phyloP scores from a whole-genome alignment of 148 eudicot species.

The Chenopodium formosanum region DNA sequence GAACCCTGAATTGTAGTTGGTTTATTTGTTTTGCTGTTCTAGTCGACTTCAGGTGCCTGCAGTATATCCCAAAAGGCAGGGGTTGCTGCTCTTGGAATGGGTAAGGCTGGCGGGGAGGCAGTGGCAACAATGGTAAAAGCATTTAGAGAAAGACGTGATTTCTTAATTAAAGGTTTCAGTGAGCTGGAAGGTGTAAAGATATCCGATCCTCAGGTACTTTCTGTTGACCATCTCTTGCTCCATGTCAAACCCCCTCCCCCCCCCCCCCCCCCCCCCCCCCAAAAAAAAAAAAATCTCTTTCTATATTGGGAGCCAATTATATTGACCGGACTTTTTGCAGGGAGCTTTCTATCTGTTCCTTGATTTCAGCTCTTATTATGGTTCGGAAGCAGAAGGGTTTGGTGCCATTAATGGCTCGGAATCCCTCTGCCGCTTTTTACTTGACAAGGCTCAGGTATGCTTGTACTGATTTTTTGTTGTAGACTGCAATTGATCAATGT shows the following conservation, averaged over 20 bases:
- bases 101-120: constrained; percentile 84
- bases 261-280: no score
- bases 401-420: constrained; percentile 76
- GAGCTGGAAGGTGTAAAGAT: constrained; percentile 84
- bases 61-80: constrained; percentile 90
- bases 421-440: constrained; percentile 81
- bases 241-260: background rate
- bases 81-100: constrained; percentile 92
- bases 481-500: background rate
- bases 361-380: constrained; percentile 83
- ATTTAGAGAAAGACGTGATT: constrained; percentile 83
- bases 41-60: constrained; percentile 89
- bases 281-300: background rate
- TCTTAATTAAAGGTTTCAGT: constrained; percentile 63
- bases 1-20: background rate
- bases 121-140: constrained; percentile 88
- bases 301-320: background rate
- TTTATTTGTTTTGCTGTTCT: constrained; percentile 24
- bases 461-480: background rate
- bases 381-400: constrained; percentile 72
- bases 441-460: constrained; percentile 82
- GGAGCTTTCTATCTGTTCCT: constrained; percentile 96
- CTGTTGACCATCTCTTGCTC: background rate
- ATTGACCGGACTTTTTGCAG: constrained; percentile 39
- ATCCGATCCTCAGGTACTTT: constrained; percentile 76